Evolutionary conservation across 768 basidiomycete species (phyloP), one percentile per base, ranked within the genome.

Genomic region (Trichaptum fuscoviolaceum): DNA sequence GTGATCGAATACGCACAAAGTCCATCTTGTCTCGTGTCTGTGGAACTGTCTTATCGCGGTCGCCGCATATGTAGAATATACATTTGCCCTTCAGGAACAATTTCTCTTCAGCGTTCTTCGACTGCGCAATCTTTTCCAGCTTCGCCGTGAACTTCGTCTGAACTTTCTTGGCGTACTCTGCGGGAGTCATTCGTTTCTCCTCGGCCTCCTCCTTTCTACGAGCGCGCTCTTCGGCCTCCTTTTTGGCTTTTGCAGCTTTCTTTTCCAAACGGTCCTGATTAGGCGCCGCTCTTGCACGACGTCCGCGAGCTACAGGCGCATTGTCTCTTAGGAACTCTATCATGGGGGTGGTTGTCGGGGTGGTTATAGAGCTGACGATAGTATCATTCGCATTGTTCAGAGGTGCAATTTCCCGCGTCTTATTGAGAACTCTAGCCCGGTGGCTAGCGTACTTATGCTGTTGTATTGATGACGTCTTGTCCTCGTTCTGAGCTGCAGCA

Each of bases 1-100:
- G 7, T 60, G 59, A 20, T 20, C 34, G 9, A n/a, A 36, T n/a
- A 78, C 87, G 70, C 77, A 90, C 89, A 42, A 85, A 74, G 17
- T 85, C 80, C 87, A 91, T 89, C 67, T 83, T 80, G 18, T 78
- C 79, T 59, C 81, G 81, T 2, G 88, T 90, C 59, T 72, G 72
- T 42, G 78, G 76, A 26, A 82, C 78, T 1, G 87, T 87, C 65
- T 77, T 80, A 26, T 72, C 77, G 79, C 82, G 80, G 73, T 91
- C 89, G 7, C 82, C 85, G 30, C 86, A 86, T 36, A 78, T 75
- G 70, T 87, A 89, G 71, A 84, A 86, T 35, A 91, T 84, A 61
- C 75, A 77, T 71, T 81, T 84, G 25, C 86, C 86, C 60, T 77
- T 75, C 24, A 90, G 77, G 70, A 82, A 84, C 26, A 63, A 52